Evolutionary conservation across 371 early-diverging fungal genomes (phyloP).

Genomic region (Batkoa obscura): DNA sequence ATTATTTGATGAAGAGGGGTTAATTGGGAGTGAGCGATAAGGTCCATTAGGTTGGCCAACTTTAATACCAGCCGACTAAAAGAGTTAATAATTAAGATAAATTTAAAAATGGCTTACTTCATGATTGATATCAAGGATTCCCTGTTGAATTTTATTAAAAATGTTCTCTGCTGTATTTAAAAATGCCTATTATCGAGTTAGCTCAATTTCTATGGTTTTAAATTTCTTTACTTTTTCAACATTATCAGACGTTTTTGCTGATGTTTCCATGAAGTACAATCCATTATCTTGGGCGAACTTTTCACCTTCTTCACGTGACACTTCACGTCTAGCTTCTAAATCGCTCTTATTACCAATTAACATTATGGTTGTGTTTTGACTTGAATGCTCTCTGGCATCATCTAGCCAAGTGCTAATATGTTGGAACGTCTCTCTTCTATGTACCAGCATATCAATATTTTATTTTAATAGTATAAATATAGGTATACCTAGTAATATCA

Average conservation of each 20-base stretch:
- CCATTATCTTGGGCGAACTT: constrained; percentile 67
- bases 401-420: constrained; percentile 84
- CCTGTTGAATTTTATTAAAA: constrained; percentile 63
- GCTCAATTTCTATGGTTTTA: not conserved
- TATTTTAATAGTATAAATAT: not conserved
- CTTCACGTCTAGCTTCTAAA: constrained; percentile 58
- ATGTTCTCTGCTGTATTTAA: constrained; percentile 54
- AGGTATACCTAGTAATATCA: constrained; percentile 48
- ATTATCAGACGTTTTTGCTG: constrained; percentile 83
- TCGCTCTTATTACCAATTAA: constrained; percentile 93
- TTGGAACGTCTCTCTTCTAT: constrained; percentile 72
- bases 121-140: constrained; percentile 49
- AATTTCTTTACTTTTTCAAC: constrained; percentile 44
- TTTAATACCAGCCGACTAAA: constrained; percentile 5
- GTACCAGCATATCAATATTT: not conserved
- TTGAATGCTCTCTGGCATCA: constrained; percentile 71
- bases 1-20: not conserved
- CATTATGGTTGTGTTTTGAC: constrained; percentile 75
- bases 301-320: constrained; percentile 73
- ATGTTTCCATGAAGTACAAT: constrained; percentile 81
- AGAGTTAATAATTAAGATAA: not conserved
- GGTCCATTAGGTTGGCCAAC: not conserved
- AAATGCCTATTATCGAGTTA: constrained; percentile 31
- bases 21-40: not conserved
- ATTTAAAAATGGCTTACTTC: constrained; percentile 21